These are phyloP conservation scores for Laburnicola sp. DNA, from an alignment of 2,329 filamentous ascomycete species.

Conservation along the genomic window DNA sequence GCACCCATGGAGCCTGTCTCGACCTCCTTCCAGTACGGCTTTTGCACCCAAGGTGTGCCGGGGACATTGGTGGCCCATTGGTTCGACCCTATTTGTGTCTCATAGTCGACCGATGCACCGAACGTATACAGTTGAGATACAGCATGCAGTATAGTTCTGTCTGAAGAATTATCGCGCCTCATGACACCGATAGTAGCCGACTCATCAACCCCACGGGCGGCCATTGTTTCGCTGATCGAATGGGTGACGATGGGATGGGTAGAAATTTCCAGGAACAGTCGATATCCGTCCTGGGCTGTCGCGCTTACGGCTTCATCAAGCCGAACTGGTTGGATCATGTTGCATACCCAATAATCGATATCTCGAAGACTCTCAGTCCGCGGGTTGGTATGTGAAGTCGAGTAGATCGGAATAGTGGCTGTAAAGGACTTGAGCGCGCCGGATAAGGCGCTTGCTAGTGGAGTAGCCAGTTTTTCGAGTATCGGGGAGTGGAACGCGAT, in stretches of 20 bases:
- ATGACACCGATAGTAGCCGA: slow-evolving; percentile 39
- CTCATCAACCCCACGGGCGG: slow-evolving; percentile 38
- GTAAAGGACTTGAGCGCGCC: slow-evolving; percentile 15
- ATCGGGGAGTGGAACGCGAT: slow-evolving; percentile 50
- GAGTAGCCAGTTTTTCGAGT: slow-evolving; percentile 35
- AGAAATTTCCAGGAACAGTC: slow-evolving; percentile 50
- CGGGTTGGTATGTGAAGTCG: slow-evolving; percentile 38
- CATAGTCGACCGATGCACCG: slow-evolving; percentile 36
- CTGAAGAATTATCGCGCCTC: slow-evolving; percentile 28
- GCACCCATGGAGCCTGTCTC: slow-evolving; percentile 6
- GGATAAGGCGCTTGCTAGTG: slow-evolving; percentile 26
- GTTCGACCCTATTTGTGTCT: slow-evolving; percentile 5
- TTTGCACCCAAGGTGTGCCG: slow-evolving; percentile 33
- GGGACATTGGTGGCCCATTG: slow-evolving; percentile 17
- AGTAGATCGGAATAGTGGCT: slow-evolving; percentile 41
- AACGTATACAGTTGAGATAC: slow-evolving; percentile 36
- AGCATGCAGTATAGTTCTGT: slow-evolving; percentile 31
- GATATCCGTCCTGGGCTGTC: slow-evolving; percentile 44
- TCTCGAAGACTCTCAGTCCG: slow-evolving; percentile 28
- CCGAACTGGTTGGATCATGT: slow-evolving; percentile 46
- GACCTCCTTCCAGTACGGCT: slow-evolving; percentile 22
- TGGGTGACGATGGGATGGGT: slow-evolving; percentile 49
- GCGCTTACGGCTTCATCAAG: slow-evolving; percentile 44
- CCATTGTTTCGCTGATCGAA: slow-evolving; percentile 48
- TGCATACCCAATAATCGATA: slow-evolving; percentile 45